phyloP scores from a whole-genome alignment of 1,284 basidiomycete genomes.

The Coniferiporia sulphurascens region DNA sequence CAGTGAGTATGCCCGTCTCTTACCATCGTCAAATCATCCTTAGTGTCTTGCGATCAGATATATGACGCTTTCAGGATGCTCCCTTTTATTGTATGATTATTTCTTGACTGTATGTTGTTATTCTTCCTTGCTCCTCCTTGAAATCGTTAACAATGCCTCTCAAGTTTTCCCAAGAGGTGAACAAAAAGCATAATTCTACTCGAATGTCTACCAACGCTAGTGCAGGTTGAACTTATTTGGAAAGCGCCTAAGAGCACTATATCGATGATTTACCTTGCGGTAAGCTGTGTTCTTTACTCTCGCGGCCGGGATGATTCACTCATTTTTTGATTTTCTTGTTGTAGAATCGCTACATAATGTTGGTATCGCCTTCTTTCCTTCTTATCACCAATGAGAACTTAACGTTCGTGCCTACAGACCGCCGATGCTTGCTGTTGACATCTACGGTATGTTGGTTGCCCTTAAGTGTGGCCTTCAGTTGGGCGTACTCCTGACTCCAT shows the following conservation, averaged over 20 bases:
- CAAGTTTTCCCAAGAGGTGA: slow-evolving; percentile 17
- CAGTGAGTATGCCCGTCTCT: slow-evolving; percentile 13
- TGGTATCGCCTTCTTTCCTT: neutral
- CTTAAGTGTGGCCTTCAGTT: neutral
- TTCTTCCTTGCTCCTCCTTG: neutral
- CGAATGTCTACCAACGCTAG: neutral
- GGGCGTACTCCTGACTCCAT: neutral
- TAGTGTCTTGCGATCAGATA: slow-evolving; percentile 6
- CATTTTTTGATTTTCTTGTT: neutral
- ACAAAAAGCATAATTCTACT: neutral
- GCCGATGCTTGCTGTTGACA: slow-evolving; percentile 16
- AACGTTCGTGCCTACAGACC: slow-evolving; percentile 7
- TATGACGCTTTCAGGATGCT: slow-evolving; percentile 15
- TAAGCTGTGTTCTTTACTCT: neutral
- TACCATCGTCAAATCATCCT: neutral
- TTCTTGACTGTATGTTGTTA: slow-evolving; percentile 12
- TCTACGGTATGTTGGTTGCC: slow-evolving; percentile 13
- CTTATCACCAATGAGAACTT: neutral
- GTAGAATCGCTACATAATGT: slow-evolving; percentile 19
- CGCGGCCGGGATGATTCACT: neutral
- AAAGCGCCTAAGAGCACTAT: slow-evolving; percentile 13
- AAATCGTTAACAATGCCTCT: neutral
- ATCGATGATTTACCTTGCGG: slow-evolving; percentile 15
- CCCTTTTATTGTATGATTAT: slow-evolving; percentile 19
- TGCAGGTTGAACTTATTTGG: slow-evolving; percentile 18